Percentiles rank a stretch among this genome's conserved stretches.
phyloP scores from a whole-genome alignment of 2,329 filamentous ascomycete genomes.

The Zopfia rhizophila region DNA sequence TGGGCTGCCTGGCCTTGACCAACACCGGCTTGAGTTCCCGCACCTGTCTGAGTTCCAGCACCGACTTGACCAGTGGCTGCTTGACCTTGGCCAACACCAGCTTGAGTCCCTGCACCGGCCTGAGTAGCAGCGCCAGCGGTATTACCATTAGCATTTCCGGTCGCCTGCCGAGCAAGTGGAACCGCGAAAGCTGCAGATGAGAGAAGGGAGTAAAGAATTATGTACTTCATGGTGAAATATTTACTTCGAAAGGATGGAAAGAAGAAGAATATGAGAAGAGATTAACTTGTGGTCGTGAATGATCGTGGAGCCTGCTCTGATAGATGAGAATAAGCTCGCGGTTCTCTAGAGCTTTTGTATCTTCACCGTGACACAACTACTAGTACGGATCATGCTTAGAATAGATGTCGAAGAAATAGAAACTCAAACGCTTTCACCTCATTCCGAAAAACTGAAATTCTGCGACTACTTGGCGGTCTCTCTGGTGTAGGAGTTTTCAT shows the following conservation, averaged over 20 bases:
- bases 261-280: constrained; percentile 10
- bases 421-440: too few relatives aligned
- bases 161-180: constrained; percentile 37
- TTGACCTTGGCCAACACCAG: background rate
- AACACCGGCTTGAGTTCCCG: constrained; percentile 1
- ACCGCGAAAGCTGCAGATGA: constrained; percentile 44
- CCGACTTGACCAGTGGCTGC: constrained; percentile 5
- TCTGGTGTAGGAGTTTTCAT: constrained; percentile 24
- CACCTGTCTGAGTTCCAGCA: background rate
- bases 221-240: constrained; percentile 47
- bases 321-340: background rate
- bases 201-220: constrained; percentile 46
- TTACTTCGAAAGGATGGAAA: constrained; percentile 6
- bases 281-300: constrained; percentile 3
- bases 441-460: constrained; percentile 3
- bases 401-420: too few relatives aligned
- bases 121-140: background rate
- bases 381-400: constrained; percentile 3
- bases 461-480: constrained; percentile 30
- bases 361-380: too few relatives aligned
- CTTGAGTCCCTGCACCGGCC: too few relatives aligned
- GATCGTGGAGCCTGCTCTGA: constrained; percentile 18
- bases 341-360: constrained; percentile 14
- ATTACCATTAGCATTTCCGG: constrained; percentile 26
- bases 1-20: constrained; percentile 11